Conservation (phyloP, 176 grass and related monocot species). For the Carex myosuroides region DNA sequence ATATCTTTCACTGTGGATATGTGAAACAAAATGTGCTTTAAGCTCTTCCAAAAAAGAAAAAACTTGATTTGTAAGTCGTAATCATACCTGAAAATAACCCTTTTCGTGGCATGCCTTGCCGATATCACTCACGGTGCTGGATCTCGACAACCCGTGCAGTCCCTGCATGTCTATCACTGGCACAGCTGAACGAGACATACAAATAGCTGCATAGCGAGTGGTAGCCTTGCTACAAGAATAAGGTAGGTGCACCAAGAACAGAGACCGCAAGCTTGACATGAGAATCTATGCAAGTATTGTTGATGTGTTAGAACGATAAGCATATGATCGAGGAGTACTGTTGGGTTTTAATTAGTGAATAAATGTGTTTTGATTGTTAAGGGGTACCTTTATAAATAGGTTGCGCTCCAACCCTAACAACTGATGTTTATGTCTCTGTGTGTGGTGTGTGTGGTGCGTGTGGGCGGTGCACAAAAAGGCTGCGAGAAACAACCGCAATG, state of each 20-base stretch:
- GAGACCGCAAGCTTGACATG: constrained; percentile 6
- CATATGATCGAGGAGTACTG: not conserved
- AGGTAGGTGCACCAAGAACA: not conserved
- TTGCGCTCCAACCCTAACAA: not conserved
- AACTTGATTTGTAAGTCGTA: not conserved
- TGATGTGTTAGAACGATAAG: not conserved
- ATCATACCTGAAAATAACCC: constrained; percentile 54
- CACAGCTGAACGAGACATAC: not conserved
- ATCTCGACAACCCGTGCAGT: constrained; percentile 23
- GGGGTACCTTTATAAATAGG: constrained; percentile 7
- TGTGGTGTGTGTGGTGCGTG: not conserved
- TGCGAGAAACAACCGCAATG: not conserved
- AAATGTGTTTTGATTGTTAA: not conserved
- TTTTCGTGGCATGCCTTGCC: constrained; percentile 39
- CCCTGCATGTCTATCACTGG: constrained; percentile 40
- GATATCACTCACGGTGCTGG: constrained; percentile 34
- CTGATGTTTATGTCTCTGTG: too few species aligned
- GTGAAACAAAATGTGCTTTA: not conserved
- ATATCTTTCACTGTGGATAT: not conserved
- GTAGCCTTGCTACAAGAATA: not conserved
- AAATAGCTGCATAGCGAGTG: not conserved
- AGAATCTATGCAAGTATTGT: not conserved
- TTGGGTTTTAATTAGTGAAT: not conserved
- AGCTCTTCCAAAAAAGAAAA: not conserved
- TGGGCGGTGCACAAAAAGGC: not conserved